These are phyloP conservation scores for Lepiota brunneoincarnata DNA, from an alignment of 768 basidiomycete species.

Conservation along the genomic window DNA sequence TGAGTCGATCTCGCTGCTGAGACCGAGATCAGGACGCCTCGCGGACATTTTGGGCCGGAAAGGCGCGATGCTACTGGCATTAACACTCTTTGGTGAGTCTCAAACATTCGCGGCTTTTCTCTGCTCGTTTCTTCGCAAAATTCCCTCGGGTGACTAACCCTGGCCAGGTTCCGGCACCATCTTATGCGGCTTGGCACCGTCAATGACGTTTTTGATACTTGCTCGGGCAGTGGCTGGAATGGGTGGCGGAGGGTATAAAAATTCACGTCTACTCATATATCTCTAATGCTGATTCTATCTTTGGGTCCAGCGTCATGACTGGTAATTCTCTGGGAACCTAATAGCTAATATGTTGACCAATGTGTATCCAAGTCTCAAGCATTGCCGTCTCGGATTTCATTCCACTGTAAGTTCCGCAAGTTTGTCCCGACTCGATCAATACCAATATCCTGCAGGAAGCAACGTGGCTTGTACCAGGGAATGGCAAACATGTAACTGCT, in stretches of 20 bases:
- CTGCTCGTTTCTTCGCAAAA: conserved; percentile 6
- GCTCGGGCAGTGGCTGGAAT: conserved; percentile 87
- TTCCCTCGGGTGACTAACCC: conserved; percentile 13
- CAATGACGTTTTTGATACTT: conserved; percentile 78
- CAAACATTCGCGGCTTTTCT: neutral
- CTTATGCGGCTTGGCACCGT: conserved; percentile 82
- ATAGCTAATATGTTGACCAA: conserved; percentile 20
- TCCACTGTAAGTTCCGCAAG: conserved; percentile 59
- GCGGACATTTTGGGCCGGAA: conserved; percentile 85
- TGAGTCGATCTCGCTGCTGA: conserved; percentile 13
- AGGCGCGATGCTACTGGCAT: conserved; percentile 81
- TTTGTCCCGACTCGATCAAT: conserved; percentile 8
- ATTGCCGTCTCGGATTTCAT: conserved; percentile 87
- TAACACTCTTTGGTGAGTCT: conserved; percentile 73
- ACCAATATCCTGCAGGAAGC: conserved; percentile 48
- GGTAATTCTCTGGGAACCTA: conserved; percentile 37
- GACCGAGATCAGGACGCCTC: conserved; percentile 56
- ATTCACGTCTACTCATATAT: conserved; percentile 26
- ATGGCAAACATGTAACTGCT: conserved; percentile 76
- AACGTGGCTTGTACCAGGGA: conserved; percentile 90
- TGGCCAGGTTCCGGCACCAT: conserved; percentile 74
- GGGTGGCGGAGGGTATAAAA: conserved; percentile 89
- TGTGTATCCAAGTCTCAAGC: conserved; percentile 58
- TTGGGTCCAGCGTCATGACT: conserved; percentile 70
- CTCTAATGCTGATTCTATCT: conserved; percentile 21